phyloP scores from a whole-genome alignment of 164 flowering plant species.

The Taxillus chinensis region DNA sequence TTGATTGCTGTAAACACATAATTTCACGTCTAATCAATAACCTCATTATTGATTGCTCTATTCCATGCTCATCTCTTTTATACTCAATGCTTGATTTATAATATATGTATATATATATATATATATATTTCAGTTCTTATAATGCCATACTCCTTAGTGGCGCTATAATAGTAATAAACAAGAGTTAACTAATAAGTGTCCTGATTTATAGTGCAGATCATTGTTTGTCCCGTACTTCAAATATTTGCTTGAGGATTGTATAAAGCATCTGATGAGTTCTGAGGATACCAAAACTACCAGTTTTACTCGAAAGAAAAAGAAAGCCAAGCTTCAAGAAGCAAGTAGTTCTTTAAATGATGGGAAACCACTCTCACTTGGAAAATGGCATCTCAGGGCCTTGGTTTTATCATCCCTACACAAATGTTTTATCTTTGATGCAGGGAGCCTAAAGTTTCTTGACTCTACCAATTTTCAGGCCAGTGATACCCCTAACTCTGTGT shows the following conservation, averaged over 20 bases:
- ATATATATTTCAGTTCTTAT: too few relatives aligned
- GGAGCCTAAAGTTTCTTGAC: constrained; percentile 67
- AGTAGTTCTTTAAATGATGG: constrained; percentile 11
- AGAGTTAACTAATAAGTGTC: neutral
- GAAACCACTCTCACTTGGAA: constrained; percentile 22
- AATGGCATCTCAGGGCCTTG: constrained; percentile 76
- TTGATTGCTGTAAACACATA: too few relatives aligned
- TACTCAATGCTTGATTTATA: too few relatives aligned
- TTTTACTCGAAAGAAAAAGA: constrained; percentile 54
- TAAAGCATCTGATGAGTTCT: constrained; percentile 36
- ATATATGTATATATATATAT: too few relatives aligned
- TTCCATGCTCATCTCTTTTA: too few relatives aligned
- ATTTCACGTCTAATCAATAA: too few relatives aligned
- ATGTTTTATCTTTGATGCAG: constrained; percentile 80
- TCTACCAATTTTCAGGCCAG: constrained; percentile 65
- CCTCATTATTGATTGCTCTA: too few relatives aligned
- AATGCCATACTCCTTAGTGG: too few relatives aligned
- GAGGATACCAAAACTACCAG: constrained; percentile 19
- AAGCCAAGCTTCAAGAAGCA: constrained; percentile 42
- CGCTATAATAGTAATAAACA: too few relatives aligned
- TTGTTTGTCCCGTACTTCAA: constrained; percentile 94
- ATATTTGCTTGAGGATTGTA: constrained; percentile 54
- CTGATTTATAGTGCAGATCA: constrained; percentile 39
- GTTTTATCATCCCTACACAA: constrained; percentile 69
- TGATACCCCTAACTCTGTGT: neutral